Evolutionary conservation across 768 basidiomycete species (phyloP).

Genomic region (Agaricus blazei): DNA sequence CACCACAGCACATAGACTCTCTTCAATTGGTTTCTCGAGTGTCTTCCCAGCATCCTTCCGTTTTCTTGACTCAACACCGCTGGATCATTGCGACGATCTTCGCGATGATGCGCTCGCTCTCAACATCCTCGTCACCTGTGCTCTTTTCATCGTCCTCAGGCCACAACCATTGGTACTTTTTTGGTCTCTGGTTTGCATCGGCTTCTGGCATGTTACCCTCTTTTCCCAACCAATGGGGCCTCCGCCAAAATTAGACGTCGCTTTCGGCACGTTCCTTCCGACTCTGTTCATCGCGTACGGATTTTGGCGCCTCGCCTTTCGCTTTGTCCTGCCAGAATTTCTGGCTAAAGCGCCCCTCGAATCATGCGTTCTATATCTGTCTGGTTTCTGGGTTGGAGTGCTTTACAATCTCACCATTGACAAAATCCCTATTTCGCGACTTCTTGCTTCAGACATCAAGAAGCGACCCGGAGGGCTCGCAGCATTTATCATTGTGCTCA

Average conservation of each 20-base stretch:
- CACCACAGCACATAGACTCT: conserved; percentile 52
- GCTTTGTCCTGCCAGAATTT: conserved; percentile 72
- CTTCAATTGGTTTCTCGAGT: conserved; percentile 70
- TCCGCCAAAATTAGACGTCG: conserved; percentile 67
- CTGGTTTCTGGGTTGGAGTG: conserved; percentile 74
- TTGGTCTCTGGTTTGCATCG: conserved; percentile 78
- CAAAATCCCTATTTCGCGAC: conserved; percentile 70
- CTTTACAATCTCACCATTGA: conserved; percentile 69
- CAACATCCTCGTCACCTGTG: conserved; percentile 62
- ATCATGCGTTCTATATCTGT: conserved; percentile 66
- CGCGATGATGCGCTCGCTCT: conserved; percentile 66
- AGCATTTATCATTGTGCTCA: conserved; percentile 61
- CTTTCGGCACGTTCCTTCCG: conserved; percentile 75
- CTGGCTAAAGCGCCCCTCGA: conserved; percentile 59
- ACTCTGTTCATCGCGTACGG: conserved; percentile 71
- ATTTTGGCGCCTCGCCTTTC: conserved; percentile 73
- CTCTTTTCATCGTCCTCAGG: conserved; percentile 69
- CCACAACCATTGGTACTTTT: conserved; percentile 63
- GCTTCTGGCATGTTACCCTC: conserved; percentile 80
- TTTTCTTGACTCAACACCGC: conserved; percentile 41
- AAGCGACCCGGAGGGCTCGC: conserved; percentile 63
- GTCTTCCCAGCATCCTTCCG: conserved; percentile 69
- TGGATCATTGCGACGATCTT: conserved; percentile 67
- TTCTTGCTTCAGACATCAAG: conserved; percentile 64
- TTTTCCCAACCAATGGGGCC: conserved; percentile 68